Conservation (phyloP, 257 asterid species). For the Ilex asprella region DNA sequence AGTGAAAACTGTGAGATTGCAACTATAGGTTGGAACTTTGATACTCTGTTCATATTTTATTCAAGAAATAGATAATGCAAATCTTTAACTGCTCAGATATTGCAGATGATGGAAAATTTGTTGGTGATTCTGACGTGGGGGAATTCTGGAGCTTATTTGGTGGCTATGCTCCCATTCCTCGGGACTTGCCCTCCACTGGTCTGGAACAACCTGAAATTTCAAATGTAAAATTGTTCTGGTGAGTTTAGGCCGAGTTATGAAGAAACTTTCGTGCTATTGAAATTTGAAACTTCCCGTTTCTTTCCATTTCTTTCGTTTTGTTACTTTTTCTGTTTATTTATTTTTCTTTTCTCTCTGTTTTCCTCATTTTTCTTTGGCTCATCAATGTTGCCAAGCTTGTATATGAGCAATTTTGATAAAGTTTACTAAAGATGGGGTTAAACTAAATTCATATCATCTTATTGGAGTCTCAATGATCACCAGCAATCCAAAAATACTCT, state of each 20-base stretch:
- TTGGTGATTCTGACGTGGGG: conserved; percentile 79
- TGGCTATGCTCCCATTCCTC: conserved; percentile 92
- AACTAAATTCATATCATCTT: too few species aligned
- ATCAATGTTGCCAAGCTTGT: too few species aligned
- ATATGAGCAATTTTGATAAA: too few species aligned
- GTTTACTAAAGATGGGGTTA: too few species aligned
- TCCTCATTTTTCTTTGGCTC: too few species aligned
- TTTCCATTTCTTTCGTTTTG: too few species aligned
- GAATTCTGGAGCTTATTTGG: conserved; percentile 92
- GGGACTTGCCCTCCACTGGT: conserved; percentile 28
- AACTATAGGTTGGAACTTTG: conserved; percentile 46
- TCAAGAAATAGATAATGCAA: conserved; percentile 7
- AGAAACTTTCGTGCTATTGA: too few species aligned
- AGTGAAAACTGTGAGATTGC: conserved; percentile 79
- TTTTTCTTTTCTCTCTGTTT: too few species aligned
- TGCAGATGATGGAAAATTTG: conserved; percentile 80
- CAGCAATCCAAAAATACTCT: too few species aligned
- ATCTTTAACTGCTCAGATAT: conserved; percentile 18
- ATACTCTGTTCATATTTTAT: conserved; percentile 9
- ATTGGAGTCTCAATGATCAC: too few species aligned
- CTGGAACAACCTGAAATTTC: conserved; percentile 16
- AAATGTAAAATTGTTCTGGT: conserved; percentile 59
- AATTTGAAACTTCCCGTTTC: too few species aligned
- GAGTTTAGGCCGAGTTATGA: neutral
- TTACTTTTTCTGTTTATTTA: too few species aligned